Evolutionary conservation across 1,139 yeast species (phyloP), one percentile per base, ranked within the genome.

Genomic region (Nakaseomyces sp.): DNA sequence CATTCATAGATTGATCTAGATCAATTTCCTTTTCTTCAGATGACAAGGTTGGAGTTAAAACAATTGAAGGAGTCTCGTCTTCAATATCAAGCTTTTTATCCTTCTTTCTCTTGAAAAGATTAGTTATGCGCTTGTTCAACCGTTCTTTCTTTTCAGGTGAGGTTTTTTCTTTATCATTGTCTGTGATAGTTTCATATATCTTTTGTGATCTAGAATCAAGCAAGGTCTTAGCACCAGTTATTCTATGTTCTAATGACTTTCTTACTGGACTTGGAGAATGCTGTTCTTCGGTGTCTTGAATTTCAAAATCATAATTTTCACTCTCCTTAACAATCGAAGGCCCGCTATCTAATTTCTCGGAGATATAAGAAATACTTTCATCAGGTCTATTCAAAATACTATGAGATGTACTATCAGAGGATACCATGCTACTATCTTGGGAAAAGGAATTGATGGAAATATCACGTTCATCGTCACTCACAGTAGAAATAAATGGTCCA

Each of bases 401-500:
- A 25, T 40, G 31, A 12, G 36, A 32, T n/a, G 42, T 32, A 12
- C 38, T 31, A 32, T 40, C 42, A 13, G 42, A 32, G 12, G 42
- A 40, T 7, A 40, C 36, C 31, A 40, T 24, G n/a, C 42, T 40
- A 18, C 42, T 40, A 18, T 40, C 42, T 17, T 40, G 42, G 2
- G 42, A 40, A 25, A 40, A 24, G 7, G 42, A 32, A 17, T 28
- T 35, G 16, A 18, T 22, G 7, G 42, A 32, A 13, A 40, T 13
- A 25, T 42, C 25, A 13, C 40, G 43, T 37, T 39, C 43, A 22
- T 37, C 38, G 22, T 35, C 46, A 20, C 43, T 37, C 15, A 29
- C 36, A 19, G 31, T 43, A 32, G 31, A 37, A 43, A 19, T 42
- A 42, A 17, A 47, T 48, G 17, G 46, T 42, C 51, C 52, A 49